A percentile compares a stretch with the other conserved stretches of the same genome.
Evolutionary conservation across 2,329 filamentous ascomycete species (phyloP).

Genomic region (Fusarium circinatum): DNA sequence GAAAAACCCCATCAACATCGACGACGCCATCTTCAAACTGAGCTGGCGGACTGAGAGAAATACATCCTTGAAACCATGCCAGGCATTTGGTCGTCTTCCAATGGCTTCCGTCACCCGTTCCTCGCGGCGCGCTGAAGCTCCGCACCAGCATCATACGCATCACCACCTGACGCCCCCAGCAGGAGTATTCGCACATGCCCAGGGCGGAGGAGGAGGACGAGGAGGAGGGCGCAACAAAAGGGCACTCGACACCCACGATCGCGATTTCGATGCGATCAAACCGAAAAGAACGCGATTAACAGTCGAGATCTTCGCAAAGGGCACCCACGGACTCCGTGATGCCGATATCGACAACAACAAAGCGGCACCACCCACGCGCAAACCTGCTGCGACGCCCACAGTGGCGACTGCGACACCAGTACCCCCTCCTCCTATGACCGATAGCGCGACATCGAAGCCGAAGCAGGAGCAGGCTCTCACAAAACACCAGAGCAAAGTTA

Average conservation of each 20-base stretch:
- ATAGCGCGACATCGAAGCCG: constrained; percentile 23
- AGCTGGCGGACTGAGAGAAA: constrained; percentile 35
- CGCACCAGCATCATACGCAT: constrained; percentile 52
- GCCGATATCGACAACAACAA: constrained; percentile 40
- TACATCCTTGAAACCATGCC: constrained; percentile 50
- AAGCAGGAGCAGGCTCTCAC: constrained; percentile 50
- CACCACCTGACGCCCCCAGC: constrained; percentile 45
- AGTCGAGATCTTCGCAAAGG: constrained; percentile 60
- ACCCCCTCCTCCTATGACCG: constrained; percentile 25
- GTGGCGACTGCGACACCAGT: constrained; percentile 33
- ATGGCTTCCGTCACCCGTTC: constrained; percentile 66
- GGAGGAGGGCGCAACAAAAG: constrained; percentile 57
- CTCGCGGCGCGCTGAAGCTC: constrained; percentile 60
- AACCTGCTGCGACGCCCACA: constrained; percentile 37
- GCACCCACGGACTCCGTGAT: constrained; percentile 40
- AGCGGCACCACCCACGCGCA: constrained; percentile 43
- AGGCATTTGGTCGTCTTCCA: constrained; percentile 50
- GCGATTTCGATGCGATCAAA: constrained; percentile 57
- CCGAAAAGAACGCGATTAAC: constrained; percentile 63
- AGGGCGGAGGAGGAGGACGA: constrained; percentile 51
- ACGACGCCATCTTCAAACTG: constrained; percentile 42
- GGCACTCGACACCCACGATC: constrained; percentile 56
- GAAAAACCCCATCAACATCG: constrained; percentile 44
- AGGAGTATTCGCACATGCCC: constrained; percentile 46
- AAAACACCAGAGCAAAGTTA: constrained; percentile 67